phyloP scores from a whole-genome alignment of 2,329 filamentous ascomycete species.

The Sclerotinia borealis region DNA sequence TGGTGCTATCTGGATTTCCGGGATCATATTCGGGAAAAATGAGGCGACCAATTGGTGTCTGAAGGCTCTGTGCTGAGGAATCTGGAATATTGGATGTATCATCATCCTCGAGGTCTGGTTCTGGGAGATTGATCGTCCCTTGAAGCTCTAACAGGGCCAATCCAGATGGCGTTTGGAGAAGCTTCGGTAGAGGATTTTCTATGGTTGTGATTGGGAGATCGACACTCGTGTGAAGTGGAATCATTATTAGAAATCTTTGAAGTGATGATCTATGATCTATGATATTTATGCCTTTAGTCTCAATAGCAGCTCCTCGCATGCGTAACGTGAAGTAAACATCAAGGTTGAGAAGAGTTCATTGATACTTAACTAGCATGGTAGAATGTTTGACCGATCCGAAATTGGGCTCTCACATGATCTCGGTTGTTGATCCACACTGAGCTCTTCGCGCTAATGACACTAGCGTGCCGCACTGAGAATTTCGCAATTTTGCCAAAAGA shows the following conservation, averaged over 20 bases:
- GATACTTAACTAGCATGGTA: not conserved
- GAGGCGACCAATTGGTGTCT: constrained; percentile 62
- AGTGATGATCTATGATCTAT: not conserved
- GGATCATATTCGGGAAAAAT: constrained; percentile 71
- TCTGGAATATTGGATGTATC: constrained; percentile 8
- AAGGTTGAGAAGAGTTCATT: not conserved
- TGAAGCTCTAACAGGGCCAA: constrained; percentile 89
- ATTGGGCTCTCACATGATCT: not conserved
- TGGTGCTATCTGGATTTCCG: constrained; percentile 48
- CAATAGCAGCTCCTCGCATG: not conserved
- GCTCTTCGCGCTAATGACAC: not conserved
- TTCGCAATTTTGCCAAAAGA: constrained; percentile 10
- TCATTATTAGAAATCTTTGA: not conserved
- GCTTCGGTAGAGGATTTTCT: constrained; percentile 59
- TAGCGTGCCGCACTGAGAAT: constrained; percentile 11
- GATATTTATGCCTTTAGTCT: not conserved
- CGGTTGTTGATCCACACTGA: not conserved
- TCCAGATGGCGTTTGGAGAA: constrained; percentile 83
- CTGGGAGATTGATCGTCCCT: constrained; percentile 75
- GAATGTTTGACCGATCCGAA: constrained; percentile 1
- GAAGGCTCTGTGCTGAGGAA: constrained; percentile 19
- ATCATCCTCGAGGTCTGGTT: constrained; percentile 32
- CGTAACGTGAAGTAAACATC: not conserved
- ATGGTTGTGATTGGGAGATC: not conserved
- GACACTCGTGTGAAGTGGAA: constrained; percentile 3